Evolutionary conservation across 805 yeast species (phyloP).

Genomic region (Suhomyces faveliae): DNA sequence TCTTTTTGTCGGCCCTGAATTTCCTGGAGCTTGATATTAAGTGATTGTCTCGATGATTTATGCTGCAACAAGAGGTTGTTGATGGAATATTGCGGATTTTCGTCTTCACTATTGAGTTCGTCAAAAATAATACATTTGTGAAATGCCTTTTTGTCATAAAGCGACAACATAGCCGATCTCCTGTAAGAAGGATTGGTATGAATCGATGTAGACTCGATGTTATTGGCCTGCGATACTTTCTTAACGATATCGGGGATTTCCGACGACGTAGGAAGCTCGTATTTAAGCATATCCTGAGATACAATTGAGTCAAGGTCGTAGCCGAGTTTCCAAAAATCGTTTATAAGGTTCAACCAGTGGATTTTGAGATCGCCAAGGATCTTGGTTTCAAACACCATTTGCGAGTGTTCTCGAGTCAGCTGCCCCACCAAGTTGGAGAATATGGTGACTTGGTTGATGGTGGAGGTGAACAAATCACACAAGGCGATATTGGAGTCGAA

Average conservation of each 20-base stretch:
- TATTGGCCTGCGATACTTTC: slow-evolving; percentile 30
- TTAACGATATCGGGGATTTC: slow-evolving; percentile 20
- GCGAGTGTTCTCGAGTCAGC: slow-evolving; percentile 5
- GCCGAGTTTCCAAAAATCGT: slow-evolving; percentile 31
- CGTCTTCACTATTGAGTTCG: slow-evolving; percentile 20
- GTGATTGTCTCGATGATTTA: slow-evolving; percentile 33
- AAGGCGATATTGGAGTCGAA: slow-evolving; percentile 38
- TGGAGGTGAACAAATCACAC: slow-evolving; percentile 48
- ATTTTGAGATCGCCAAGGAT: slow-evolving; percentile 39
- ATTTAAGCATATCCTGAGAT: slow-evolving; percentile 15
- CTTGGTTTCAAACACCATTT: slow-evolving; percentile 35
- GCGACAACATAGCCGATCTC: slow-evolving; percentile 45
- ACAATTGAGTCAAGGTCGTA: slow-evolving; percentile 19
- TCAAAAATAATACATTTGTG: slow-evolving; percentile 36
- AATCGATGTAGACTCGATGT: slow-evolving; percentile 31
- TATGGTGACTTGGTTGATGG: slow-evolving; percentile 39
- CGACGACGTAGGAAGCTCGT: slow-evolving; percentile 25
- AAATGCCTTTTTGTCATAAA: slow-evolving; percentile 37
- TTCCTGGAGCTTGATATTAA: slow-evolving; percentile 29
- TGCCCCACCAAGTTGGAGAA: slow-evolving; percentile 28
- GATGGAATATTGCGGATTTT: slow-evolving; percentile 39
- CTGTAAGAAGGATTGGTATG: slow-evolving; percentile 46
- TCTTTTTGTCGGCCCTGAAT: slow-evolving; percentile 12
- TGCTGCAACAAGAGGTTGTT: slow-evolving; percentile 39
- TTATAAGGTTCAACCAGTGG: slow-evolving; percentile 37